A percentile compares a stretch with the other conserved stretches of the same genome.
Evolutionary conservation across 2,329 filamentous ascomycete species (phyloP).

Genomic region (Akanthomyces muscarius): DNA sequence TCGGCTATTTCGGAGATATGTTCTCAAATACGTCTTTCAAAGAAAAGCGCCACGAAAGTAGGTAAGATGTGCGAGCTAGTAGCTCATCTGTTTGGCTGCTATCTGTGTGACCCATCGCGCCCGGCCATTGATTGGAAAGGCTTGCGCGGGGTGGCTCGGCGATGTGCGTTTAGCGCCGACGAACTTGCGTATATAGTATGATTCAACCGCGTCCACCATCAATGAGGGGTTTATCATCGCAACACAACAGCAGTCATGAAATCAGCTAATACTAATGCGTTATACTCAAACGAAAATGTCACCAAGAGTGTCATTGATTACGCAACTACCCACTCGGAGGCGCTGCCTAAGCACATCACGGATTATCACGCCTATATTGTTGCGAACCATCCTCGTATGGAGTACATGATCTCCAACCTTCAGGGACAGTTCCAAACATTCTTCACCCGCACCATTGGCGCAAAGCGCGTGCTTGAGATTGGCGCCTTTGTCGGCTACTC

Average conservation of each 20-base stretch:
- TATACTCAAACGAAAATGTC: slow-evolving; percentile 41
- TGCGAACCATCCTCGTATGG: slow-evolving; percentile 22
- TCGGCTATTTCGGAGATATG: too few species aligned
- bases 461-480: slow-evolving; percentile 39
- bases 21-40: too few species aligned
- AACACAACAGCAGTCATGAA: slow-evolving; percentile 33
- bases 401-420: slow-evolving; percentile 34
- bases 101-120: not conserved
- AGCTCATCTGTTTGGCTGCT: not conserved
- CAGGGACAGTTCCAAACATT: slow-evolving; percentile 33
- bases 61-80: too few species aligned
- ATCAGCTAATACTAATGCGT: slow-evolving; percentile 29
- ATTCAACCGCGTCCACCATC: not conserved
- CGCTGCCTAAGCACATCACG: slow-evolving; percentile 39
- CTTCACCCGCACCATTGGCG: slow-evolving; percentile 34
- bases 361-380: slow-evolving; percentile 34
- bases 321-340: slow-evolving; percentile 38
- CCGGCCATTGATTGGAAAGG: not conserved
- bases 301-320: slow-evolving; percentile 41
- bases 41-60: too few species aligned
- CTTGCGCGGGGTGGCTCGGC: slow-evolving; percentile 1
- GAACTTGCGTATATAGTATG: not conserved
- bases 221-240: not conserved
- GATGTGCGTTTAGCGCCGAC: slow-evolving; percentile 10
- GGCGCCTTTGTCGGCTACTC: slow-evolving; percentile 42